Conservation (phyloP, 345 rosid genomes). For the Heritiera littoralis region DNA sequence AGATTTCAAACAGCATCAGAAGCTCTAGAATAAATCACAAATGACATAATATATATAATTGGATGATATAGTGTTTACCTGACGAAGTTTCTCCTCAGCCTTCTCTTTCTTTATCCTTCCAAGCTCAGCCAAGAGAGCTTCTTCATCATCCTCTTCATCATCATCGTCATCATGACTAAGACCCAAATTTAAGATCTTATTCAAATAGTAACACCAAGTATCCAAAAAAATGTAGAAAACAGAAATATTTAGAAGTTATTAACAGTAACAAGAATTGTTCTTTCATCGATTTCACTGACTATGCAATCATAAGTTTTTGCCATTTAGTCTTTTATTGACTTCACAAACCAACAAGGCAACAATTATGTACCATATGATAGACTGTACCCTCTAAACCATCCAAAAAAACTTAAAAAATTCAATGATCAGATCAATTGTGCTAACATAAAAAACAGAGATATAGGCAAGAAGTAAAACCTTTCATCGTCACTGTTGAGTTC, state of each 20-base stretch:
- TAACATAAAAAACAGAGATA: conserved; percentile 2
- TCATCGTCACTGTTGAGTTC: conserved; percentile 69
- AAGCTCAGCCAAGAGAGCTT: conserved; percentile 95
- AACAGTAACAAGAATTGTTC: neutral
- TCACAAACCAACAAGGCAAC: neutral
- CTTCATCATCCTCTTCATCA: conserved; percentile 80
- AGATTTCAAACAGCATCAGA: too few species aligned
- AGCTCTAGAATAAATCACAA: too few species aligned
- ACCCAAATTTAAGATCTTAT: conserved; percentile 18
- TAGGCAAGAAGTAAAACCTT: conserved; percentile 42
- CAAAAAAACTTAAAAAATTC: neutral
- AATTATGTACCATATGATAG: neutral
- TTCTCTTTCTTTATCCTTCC: conserved; percentile 93
- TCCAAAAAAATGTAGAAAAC: neutral
- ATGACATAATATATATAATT: too few species aligned
- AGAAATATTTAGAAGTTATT: neutral
- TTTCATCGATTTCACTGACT: neutral
- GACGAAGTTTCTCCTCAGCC: conserved; percentile 81
- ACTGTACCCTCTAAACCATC: neutral
- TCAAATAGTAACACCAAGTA: neutral
- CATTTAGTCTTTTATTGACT: neutral
- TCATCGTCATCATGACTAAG: conserved; percentile 59
- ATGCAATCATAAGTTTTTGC: neutral
- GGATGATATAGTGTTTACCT: conserved; percentile 40
- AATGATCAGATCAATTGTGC: neutral